A percentile compares a stretch with the other conserved stretches of the same genome.
Evolutionary conservation across 768 basidiomycete species (phyloP).

Genomic region (Agaricus subrufescens): DNA sequence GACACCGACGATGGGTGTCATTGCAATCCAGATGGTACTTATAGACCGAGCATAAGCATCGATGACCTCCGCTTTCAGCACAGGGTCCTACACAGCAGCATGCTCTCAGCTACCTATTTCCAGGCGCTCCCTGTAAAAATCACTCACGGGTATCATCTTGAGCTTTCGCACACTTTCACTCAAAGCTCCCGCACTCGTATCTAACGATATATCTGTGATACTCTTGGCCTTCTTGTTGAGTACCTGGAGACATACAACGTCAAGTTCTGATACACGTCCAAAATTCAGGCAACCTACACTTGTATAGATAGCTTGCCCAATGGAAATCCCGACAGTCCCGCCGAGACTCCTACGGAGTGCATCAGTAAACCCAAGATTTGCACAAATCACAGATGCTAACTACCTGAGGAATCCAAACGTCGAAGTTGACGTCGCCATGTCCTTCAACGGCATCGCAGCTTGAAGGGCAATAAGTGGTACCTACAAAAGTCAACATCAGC

Average conservation of each 20-base stretch:
- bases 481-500: constrained; percentile 23
- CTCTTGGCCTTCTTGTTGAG: constrained; percentile 30
- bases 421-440: constrained; percentile 80
- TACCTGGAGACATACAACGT: constrained; percentile 18
- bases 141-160: constrained; percentile 39
- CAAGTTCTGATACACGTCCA: background rate
- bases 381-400: constrained; percentile 4
- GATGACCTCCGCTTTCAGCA: constrained; percentile 42
- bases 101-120: background rate
- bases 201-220: constrained; percentile 30
- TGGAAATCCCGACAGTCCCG: constrained; percentile 70
- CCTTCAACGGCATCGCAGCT: constrained; percentile 82
- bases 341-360: constrained; percentile 50
- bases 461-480: constrained; percentile 71
- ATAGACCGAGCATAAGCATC: constrained; percentile 64
- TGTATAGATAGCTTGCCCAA: constrained; percentile 68
- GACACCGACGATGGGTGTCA: constrained; percentile 51
- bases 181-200: constrained; percentile 36
- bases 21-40: constrained; percentile 59
- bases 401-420: constrained; percentile 70
- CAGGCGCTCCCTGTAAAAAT: background rate
- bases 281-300: constrained; percentile 35
- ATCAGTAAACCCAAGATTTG: background rate
- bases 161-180: constrained; percentile 42
- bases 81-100: constrained; percentile 37